Evolutionary conservation across 257 asterid species (phyloP).

Genomic region (Plantago ovata): DNA sequence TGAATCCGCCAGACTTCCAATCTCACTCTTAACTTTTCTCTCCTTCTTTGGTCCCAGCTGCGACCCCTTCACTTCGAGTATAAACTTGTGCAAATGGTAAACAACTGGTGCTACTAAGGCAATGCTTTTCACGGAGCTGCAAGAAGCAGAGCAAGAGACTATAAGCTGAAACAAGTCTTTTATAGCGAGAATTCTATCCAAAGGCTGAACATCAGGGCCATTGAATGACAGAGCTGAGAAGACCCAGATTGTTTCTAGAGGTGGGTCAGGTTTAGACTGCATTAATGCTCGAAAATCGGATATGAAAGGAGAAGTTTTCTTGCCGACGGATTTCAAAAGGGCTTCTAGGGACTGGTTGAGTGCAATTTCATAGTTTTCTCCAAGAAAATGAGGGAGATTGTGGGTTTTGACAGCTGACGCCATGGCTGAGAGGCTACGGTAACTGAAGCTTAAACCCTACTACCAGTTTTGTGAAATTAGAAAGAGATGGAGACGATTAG

Average conservation of each 20-base stretch:
- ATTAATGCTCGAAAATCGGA: constrained; percentile 37
- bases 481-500: neutral
- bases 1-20: constrained; percentile 47
- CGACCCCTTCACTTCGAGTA: constrained; percentile 30
- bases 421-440: constrained; percentile 29
- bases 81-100: constrained; percentile 34
- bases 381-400: constrained; percentile 25
- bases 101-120: constrained; percentile 53
- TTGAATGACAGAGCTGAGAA: constrained; percentile 43
- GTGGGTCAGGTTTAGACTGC: constrained; percentile 45
- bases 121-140: constrained; percentile 41
- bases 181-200: constrained; percentile 27
- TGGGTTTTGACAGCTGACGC: constrained; percentile 30
- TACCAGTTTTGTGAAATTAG: neutral
- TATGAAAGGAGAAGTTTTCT: constrained; percentile 22
- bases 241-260: constrained; percentile 68
- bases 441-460: constrained; percentile 35
- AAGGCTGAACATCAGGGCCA: constrained; percentile 25
- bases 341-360: constrained; percentile 41
- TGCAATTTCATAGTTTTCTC: constrained; percentile 36
- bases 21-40: constrained; percentile 41
- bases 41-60: constrained; percentile 44
- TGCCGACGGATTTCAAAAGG: constrained; percentile 27
- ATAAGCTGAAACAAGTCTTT: constrained; percentile 52
- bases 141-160: constrained; percentile 47